Conservation (phyloP, 2,329 filamentous ascomycete species). For the Fusarium vanettenii region DNA sequence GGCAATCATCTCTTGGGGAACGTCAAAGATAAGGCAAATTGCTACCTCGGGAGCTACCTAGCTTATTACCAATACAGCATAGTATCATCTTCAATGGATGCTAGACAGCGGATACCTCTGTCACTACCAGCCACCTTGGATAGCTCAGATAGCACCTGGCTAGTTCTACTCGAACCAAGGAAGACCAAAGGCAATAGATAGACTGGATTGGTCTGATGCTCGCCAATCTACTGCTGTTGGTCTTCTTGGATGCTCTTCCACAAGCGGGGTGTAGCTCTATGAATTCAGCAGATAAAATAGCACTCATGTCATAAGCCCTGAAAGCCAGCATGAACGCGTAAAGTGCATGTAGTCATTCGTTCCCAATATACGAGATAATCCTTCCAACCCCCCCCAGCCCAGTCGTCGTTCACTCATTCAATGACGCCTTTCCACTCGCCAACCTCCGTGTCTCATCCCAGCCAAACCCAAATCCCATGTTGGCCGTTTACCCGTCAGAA, state of each 20-base stretch:
- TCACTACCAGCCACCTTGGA: not conserved
- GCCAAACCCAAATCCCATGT: not conserved
- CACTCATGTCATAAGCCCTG: not conserved
- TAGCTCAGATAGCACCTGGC: not conserved
- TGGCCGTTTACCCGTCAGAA: not conserved
- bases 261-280: not conserved
- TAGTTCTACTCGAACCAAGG: not conserved
- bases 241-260: not conserved
- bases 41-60: not conserved
- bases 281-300: not conserved
- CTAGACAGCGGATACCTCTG: not conserved
- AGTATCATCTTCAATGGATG: not conserved
- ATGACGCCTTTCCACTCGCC: conserved; percentile 8
- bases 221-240: no score
- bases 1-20: not conserved
- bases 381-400: not conserved
- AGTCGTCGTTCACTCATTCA: conserved; percentile 21
- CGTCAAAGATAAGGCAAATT: not conserved
- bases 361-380: conserved; percentile 19
- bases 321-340: not conserved
- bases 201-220: not conserved
- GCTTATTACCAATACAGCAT: not conserved
- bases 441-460: not conserved
- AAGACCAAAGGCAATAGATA: not conserved
- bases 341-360: conserved; percentile 22